These are phyloP conservation scores for Yarrowia porcina DNA, from an alignment of 805 yeast genomes.

Conservation along the genomic window DNA sequence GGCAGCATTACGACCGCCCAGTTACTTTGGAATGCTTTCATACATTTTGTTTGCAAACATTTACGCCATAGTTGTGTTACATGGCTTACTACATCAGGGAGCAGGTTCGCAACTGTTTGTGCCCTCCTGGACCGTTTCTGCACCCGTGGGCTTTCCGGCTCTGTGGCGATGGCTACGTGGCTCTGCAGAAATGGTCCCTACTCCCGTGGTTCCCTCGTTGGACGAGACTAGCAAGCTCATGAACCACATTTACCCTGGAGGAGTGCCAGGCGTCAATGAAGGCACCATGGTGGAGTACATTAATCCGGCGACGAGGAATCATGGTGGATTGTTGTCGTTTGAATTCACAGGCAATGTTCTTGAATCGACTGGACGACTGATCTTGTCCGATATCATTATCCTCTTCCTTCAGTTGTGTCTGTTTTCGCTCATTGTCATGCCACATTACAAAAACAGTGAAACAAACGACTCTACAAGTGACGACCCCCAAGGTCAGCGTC, in stretches of 20 bases:
- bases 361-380: not conserved
- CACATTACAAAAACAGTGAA: not conserved
- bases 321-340: constrained; percentile 2
- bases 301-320: not conserved
- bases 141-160: not conserved
- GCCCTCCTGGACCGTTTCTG: constrained; percentile 3
- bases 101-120: not conserved
- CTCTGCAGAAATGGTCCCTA: not conserved
- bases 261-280: constrained; percentile 6
- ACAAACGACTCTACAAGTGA: not conserved
- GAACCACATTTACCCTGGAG: constrained; percentile 24
- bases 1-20: constrained; percentile 1
- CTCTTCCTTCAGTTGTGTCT: not conserved
- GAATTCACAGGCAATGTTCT: constrained; percentile 18
- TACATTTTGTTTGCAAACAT: not conserved
- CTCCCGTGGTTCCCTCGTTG: not conserved
- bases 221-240: not conserved
- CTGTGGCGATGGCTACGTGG: constrained; percentile 8
- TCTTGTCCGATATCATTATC: not conserved
- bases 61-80: not conserved
- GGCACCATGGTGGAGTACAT: constrained; percentile 19
- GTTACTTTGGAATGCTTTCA: not conserved
- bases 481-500: not conserved
- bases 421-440: constrained; percentile 1
- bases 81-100: not conserved